Evolutionary conservation across 2,329 filamentous ascomycete species (phyloP), one percentile per base, ranked within the genome.

Genomic region (Sarocladiaceae sp.): DNA sequence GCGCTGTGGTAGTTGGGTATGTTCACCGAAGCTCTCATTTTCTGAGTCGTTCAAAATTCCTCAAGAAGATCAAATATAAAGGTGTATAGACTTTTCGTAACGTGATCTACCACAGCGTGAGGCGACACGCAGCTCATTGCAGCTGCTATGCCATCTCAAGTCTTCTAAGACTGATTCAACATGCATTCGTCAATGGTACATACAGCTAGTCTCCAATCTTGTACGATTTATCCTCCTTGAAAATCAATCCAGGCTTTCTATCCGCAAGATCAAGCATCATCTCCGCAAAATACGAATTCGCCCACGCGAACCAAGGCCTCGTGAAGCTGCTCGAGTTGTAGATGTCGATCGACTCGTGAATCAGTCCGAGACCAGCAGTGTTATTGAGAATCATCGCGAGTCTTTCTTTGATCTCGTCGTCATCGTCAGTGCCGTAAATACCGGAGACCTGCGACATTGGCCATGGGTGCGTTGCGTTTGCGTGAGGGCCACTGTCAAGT

Each of bases 191-290:
- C n/a, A n/a, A n/a, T n/a, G n/a, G n/a, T n/a, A n/a, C n/a, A n/a
- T n/a, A n/a, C n/a, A n/a, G n/a, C 40, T 10, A 33, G 13, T 31
- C n/a, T 3, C 28, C n/a, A 22, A 48, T 48, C 22, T 17, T 48
- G 44, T 48, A 48, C 4, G 44, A 28, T 17, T 5, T 48, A 33
- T 48, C 26, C 7, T 48, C 44, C 18, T 64, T 60, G 10, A 72
- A 53, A 37, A 96, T 76, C 57, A 96, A 66, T 67, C 91, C 79
- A 3, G 92, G 92, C 69, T 93, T 94, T 64, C 90, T 74, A 65
- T 85, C 83, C 1, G 90, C 91, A 40, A 96, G 65, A 71, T 96
- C 88, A 39, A 96, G 71, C 10, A 73, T 58, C 60, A 73, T 60
- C 60, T 73, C 71, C 1, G 71, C 71, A 60, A 73, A 68, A 55